Evolutionary conservation across 352 stramenopile genomes (phyloP), one percentile per base, ranked within the genome.

Genomic region (Globisporangium acanthophoron): DNA sequence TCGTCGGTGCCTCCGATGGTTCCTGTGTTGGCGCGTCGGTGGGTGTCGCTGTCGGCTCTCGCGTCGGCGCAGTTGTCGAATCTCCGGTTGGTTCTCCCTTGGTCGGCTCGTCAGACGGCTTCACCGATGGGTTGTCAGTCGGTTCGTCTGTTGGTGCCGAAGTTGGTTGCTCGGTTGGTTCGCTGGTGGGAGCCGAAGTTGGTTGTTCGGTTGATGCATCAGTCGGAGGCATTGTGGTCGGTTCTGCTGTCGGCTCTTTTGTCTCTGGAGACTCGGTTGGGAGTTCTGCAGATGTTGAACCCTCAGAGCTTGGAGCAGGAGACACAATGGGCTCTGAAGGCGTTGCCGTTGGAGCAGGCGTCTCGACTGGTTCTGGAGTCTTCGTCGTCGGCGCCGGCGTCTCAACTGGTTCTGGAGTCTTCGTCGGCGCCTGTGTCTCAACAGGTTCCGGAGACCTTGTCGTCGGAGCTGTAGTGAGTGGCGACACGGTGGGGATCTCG

Each of bases 401-500:
- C n/a, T 48, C n/a, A 16, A 29, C 5, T 15, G 43, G 43, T 13
- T 48, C n/a, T 9, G 20, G 43, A 11, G 43, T 2, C 7, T 29
- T 29, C 18, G n/a, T 8, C 18, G 50, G 43, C 2, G 16, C 33
- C 27, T 29, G 29, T 3, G 48, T 41, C 27, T 48, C n/a, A 13
- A 39, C 48, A 27, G 9, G 31, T n/a, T 53, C 51, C 20, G 15
- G 41, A 45, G 15, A 18, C 24, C 9, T 21, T 5, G 41, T 20
- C 3, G 20, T 24, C 8, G 37, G 21, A 2, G 29, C 1, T 24
- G 18, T 1, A 13, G 18, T 21, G 13, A n/a, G n/a, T 50, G 54
- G 64, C 15, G 54, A 31, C 18, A 64, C 54, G 8, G 64, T 55
- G 1, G 54, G 59, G 5, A 55, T 27, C 13, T 56, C 18, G 12